Percentiles rank a stretch among this genome's conserved stretches.
Conservation (phyloP, 139 green algal genomes). For the Chlamydomonas sphaeroides region DNA sequence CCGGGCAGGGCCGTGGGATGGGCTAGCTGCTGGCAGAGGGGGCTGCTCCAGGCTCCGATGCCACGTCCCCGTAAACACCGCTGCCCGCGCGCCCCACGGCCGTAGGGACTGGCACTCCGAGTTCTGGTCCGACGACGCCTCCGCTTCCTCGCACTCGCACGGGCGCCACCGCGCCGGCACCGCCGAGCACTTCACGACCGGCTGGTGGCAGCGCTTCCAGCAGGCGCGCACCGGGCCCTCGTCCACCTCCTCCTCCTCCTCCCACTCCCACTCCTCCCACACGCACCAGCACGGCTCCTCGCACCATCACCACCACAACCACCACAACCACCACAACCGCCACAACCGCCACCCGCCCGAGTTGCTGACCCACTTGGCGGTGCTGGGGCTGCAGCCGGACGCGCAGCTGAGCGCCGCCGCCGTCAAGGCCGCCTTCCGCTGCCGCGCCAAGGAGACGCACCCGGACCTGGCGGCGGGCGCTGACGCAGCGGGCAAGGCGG, state of each 20-base stretch:
- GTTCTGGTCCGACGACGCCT: too few species aligned
- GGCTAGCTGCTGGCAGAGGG: too few species aligned
- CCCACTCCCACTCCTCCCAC: background rate
- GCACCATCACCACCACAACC: background rate
- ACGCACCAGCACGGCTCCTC: background rate
- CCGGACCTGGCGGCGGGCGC: conserved; percentile 13
- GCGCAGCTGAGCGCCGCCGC: background rate
- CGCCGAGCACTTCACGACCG: conserved; percentile 12
- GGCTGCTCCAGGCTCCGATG: too few species aligned
- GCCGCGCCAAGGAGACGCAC: conserved; percentile 20
- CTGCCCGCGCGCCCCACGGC: too few species aligned
- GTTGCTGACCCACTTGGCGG: background rate
- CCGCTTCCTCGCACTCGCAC: too few species aligned
- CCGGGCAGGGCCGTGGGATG: too few species aligned
- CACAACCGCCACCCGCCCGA: background rate
- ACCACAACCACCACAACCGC: background rate
- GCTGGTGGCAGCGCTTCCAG: conserved; percentile 43
- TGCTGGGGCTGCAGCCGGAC: background rate
- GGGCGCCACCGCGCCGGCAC: too few species aligned
- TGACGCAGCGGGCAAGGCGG: conserved; percentile 11
- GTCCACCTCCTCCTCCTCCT: background rate
- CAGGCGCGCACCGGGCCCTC: background rate
- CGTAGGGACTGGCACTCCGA: conserved; percentile 16
- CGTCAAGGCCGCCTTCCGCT: conserved; percentile 32
- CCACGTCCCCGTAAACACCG: too few species aligned